Percentiles rank a stretch among this genome's conserved stretches.
These are phyloP conservation scores for Papiliotrema laurentii DNA, from an alignment of 1,284 basidiomycete species.

Conservation along the genomic window DNA sequence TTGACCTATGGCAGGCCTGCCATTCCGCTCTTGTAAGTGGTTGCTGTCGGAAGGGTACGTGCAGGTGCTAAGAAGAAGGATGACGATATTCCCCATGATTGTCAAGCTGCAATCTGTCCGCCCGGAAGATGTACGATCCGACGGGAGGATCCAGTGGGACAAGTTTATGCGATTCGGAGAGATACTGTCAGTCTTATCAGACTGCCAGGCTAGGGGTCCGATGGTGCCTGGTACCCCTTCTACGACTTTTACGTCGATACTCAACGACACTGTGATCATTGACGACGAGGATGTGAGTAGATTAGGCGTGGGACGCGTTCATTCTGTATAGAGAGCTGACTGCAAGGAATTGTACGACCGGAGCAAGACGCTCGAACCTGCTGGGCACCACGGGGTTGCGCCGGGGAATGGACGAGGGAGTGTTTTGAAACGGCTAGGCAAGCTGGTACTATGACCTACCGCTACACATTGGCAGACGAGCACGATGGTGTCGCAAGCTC, in stretches of 20 bases:
- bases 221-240: constrained; percentile 20
- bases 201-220: constrained; percentile 33
- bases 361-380: constrained; percentile 24
- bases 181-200: constrained; percentile 32
- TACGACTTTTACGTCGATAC: constrained; percentile 22
- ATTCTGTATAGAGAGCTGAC: constrained; percentile 9
- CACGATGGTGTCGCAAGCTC: not conserved
- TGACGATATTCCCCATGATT: constrained; percentile 29
- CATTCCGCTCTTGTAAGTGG: constrained; percentile 44
- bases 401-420: not conserved
- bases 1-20: constrained; percentile 33
- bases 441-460: not conserved
- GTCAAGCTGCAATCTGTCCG: constrained; percentile 33
- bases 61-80: constrained; percentile 10
- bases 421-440: constrained; percentile 3
- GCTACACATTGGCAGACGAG: not conserved
- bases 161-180: constrained; percentile 40
- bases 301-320: not conserved
- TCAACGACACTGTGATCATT: constrained; percentile 37
- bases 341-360: constrained; percentile 28
- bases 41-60: not conserved
- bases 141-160: constrained; percentile 37
- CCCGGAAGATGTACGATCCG: constrained; percentile 26
- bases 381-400: too few species aligned
- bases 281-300: constrained; percentile 38